Base-by-base conservation (phyloP, 2,329 filamentous ascomycete species). In the Diaporthe velutina region DNA sequence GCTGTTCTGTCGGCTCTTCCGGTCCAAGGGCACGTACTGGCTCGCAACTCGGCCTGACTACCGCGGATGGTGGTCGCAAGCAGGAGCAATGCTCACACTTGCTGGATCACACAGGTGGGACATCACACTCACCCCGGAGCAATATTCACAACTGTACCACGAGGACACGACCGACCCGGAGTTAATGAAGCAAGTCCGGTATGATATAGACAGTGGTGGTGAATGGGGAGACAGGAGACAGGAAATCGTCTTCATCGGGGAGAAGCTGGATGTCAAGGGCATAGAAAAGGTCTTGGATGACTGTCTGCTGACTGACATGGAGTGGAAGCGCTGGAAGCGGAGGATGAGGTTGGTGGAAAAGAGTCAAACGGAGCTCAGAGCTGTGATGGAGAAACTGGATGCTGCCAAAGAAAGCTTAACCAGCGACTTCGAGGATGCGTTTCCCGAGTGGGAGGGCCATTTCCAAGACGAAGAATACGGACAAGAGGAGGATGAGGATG, bases 171-270 rank as follows among this genome's bases (percentile, higher is more conserved):
- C 88, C 0, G 84, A 90, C 71, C 80, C 82, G 0, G 81, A 85
- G n/a, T 85, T 88, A 0, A 84, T 89, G 45, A 83, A 84, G 9
- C 86, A 89, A 0, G 85, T 89, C 17, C 79, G 83, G 55, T 85
- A 88, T 73, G 88, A 90, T 77, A 86, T 90, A 30, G 79, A 83
- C 9, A 87, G 88, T 35, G 88, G 88, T 7, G 90, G 89, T 0
- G 86, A 90, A 74, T 94, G 92, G 91, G 93, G 92, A 0, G 93
- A 95, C 77, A 86, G 93, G 1, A 86, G 93, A 2, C 93, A 95
- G 80, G 93, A 95, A 80, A 80, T 95, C 9, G 93, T 95, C 3
- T 93, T 95, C 75, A 94, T 95, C 74, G 93, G 93, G 0, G 92
- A 94, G 81, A 86, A 87, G 7, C 85, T 95, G 10, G 86, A 93